These are phyloP conservation scores for Diutina sp. DNA, from an alignment of 1,139 yeast genomes.

Conservation along the genomic window DNA sequence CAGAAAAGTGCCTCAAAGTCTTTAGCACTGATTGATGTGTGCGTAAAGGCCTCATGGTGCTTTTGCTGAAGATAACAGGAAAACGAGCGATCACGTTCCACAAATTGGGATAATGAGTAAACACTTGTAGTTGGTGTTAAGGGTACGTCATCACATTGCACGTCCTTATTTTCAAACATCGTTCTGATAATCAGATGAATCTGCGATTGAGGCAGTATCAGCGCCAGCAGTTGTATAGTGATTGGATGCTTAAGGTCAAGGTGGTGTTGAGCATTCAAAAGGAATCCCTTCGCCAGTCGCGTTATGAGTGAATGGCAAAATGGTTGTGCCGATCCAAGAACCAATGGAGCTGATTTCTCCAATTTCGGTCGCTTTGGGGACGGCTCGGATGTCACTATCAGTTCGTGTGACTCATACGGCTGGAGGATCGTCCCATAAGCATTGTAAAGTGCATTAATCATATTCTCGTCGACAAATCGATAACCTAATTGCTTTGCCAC, in stretches of 20 bases:
- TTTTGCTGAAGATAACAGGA: conserved; percentile 17
- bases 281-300: conserved; percentile 36
- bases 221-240: background rate
- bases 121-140: background rate
- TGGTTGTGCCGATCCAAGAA: conserved; percentile 36
- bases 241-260: conserved; percentile 8
- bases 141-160: background rate
- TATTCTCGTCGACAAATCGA: conserved; percentile 55
- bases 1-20: conserved; percentile 36
- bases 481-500: conserved; percentile 70
- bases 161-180: background rate
- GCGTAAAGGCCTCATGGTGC: conserved; percentile 9
- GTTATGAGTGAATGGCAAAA: conserved; percentile 31
- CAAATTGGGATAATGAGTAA: background rate
- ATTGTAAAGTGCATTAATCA: conserved; percentile 54
- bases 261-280: conserved; percentile 27
- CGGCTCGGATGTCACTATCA: background rate
- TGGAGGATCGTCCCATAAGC: conserved; percentile 32
- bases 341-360: conserved; percentile 12
- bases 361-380: conserved; percentile 4
- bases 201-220: background rate
- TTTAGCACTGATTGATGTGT: conserved; percentile 11
- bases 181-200: background rate
- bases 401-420: conserved; percentile 15
- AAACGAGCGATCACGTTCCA: conserved; percentile 15